Conservation (phyloP, 306 rosid genomes). For the Glycine latifolia region DNA sequence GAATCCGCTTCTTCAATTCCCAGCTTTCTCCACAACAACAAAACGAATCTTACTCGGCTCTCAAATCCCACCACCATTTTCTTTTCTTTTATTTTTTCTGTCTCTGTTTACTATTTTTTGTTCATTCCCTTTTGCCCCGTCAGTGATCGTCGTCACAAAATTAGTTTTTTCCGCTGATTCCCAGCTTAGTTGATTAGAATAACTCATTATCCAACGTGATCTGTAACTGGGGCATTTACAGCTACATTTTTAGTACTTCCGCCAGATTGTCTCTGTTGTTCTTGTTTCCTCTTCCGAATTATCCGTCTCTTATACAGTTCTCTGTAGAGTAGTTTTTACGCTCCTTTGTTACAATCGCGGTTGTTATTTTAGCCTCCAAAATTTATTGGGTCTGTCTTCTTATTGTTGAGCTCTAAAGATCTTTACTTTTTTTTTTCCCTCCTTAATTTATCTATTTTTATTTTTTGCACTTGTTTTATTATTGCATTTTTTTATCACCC, state of each 20-base stretch:
- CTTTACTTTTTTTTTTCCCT: background rate
- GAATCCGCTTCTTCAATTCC: slow-evolving; percentile 31
- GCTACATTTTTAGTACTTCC: slow-evolving; percentile 55
- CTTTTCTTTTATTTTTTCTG: background rate
- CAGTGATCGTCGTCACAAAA: slow-evolving; percentile 56
- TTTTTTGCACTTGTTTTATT: slow-evolving; percentile 19
- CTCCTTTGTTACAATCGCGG: slow-evolving; percentile 34
- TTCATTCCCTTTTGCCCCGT: slow-evolving; percentile 24
- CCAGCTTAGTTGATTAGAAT: slow-evolving; percentile 31
- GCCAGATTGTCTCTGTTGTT: slow-evolving; percentile 41
- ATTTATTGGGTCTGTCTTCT: slow-evolving; percentile 36
- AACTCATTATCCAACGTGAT: slow-evolving; percentile 47
- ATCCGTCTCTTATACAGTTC: slow-evolving; percentile 12
- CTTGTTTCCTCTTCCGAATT: slow-evolving; percentile 2
- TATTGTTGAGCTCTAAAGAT: slow-evolving; percentile 33
- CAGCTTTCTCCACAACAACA: slow-evolving; percentile 38
- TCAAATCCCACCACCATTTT: slow-evolving; percentile 29
- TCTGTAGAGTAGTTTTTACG: background rate
- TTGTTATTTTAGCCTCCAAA: slow-evolving; percentile 37
- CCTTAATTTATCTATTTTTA: background rate
- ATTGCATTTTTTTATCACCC: slow-evolving; percentile 36
- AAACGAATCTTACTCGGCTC: slow-evolving; percentile 35
- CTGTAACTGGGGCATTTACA: slow-evolving; percentile 43
- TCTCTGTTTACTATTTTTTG: background rate
- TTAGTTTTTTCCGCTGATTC: slow-evolving; percentile 37